Base-by-base conservation (phyloP, 73 alveolate species). In the Paramecium sonneborni region DNA sequence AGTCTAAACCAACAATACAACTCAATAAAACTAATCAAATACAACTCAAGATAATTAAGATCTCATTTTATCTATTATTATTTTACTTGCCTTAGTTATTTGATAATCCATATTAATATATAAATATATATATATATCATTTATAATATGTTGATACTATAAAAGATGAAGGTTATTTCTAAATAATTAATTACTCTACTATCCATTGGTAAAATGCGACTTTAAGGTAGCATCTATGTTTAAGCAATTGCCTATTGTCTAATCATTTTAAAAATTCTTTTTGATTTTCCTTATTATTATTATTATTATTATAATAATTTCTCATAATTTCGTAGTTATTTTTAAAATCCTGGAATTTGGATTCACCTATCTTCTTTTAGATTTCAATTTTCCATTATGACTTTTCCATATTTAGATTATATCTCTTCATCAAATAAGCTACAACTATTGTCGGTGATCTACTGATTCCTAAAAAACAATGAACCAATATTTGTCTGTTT, bases 271-370 rank as follows among this genome's bases (percentile, higher is more conserved):
- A 74, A 74, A 34, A 74, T 37, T 28, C 87, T 20, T 15, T 62
- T 62, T 3, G 84, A 46, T 62, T 62, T 62, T 58, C 24, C 20
- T 67, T 34, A 74, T 74, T 34, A 39, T 39, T 74, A 39, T 37
- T 74, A 20, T 14, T 34, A 67, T 37, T 72, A 37, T 10, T 35
- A 37, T 1, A 74, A 35, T 15, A 39, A 4, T 34, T 79, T 79
- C 30, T 79, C 90, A 24, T 20, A 79, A 5, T 79, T 41, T 10
- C 21, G 30, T 10, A 79, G 28, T 79, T 79, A 24, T 43, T 79
- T 79, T 24, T 41, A 43, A 23, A 79, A 79, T 11, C 90, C 90
- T 23, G 90, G 90, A n/a, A 44, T 79, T 79, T n/a, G 90, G 90
- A 39, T 79, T 79, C 0, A 79, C 74, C 6, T 79, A 14, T 43